Percentiles rank a stretch among this genome's conserved stretches.
Evolutionary conservation across 306 rosid species (phyloP).

Genomic region (Biancaea sappan): DNA sequence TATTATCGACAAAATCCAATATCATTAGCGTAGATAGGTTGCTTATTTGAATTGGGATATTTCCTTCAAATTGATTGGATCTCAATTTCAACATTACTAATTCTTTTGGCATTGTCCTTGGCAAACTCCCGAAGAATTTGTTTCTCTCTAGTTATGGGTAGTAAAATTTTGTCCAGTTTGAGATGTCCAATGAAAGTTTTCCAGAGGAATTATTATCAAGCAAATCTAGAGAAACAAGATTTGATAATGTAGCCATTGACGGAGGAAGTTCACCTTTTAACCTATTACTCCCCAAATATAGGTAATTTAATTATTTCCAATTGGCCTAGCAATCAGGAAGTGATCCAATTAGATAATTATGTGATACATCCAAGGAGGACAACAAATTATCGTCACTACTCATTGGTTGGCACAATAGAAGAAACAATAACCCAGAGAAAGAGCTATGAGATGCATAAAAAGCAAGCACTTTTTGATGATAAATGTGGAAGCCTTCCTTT

Average conservation of each 20-base stretch:
- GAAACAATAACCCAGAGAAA: neutral
- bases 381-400: neutral
- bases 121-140: neutral
- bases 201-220: neutral
- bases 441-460: neutral
- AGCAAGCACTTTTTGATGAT: neutral
- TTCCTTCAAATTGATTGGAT: neutral
- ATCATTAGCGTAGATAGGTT: neutral
- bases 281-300: constrained; percentile 19
- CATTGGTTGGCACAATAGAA: neutral
- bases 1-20: neutral
- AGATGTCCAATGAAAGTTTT: neutral
- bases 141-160: neutral
- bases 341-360: neutral
- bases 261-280: constrained; percentile 8
- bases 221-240: neutral
- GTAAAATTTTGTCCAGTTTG: neutral
- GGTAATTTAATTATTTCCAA: neutral
- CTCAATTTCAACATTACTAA: neutral
- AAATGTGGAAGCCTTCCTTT: neutral
- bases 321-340: constrained; percentile 18
- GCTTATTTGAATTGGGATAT: neutral
- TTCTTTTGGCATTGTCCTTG: neutral
- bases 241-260: neutral
- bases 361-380: neutral